Evolutionary conservation across 495 filamentous ascomycete species (phyloP), one percentile per base, ranked within the genome.

Genomic region (Cairneyella variabilis): DNA sequence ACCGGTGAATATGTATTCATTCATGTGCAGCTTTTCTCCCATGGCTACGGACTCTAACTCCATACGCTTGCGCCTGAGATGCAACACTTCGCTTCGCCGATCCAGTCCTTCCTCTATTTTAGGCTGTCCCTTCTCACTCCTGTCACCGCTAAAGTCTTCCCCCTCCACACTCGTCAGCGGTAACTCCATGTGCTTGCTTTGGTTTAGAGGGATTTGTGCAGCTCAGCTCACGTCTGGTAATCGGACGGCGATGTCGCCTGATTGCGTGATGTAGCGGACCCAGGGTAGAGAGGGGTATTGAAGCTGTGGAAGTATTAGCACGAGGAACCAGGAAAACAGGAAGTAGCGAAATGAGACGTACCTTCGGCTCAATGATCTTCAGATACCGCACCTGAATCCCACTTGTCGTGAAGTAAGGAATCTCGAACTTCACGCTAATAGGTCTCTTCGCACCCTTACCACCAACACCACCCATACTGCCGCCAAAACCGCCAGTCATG

Each of bases 331-430:
- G 45, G 56, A 50, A 49, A 28, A 16, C 26, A 46, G 17, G 45
- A 11, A 22, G n/a, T 37, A n/a, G 17, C 26, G 2, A 38, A 17
- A 32, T 9, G 36, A 16, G 12, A 77, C 80, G 60, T 76, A 96
- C 91, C 90, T 99, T 99, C 4, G 93, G 95, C 71, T 99, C 93
- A 53, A 95, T 97, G 62, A 99, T 99, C 81, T 99, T 99, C 71
- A 99, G 69, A 67, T 99, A 99, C 53, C 93, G 83, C 57, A 97
- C 95, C 69, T 97, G 93, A 64, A 99, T 99, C 27, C 93, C 93
- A 69, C 88, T 93, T 3, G 93, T 99, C 7, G 93, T 99, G 67
- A 99, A 99, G 69, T 99, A 99, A 25, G 95, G 95, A 67, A 97
- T 97, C 76, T 99, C 95, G 69, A 97, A 99, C 72, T 97, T 99